Percentiles rank a stretch among this genome's conserved stretches.
phyloP scores from a whole-genome alignment of 2,329 filamentous ascomycete genomes.

The Penicillium freii region DNA sequence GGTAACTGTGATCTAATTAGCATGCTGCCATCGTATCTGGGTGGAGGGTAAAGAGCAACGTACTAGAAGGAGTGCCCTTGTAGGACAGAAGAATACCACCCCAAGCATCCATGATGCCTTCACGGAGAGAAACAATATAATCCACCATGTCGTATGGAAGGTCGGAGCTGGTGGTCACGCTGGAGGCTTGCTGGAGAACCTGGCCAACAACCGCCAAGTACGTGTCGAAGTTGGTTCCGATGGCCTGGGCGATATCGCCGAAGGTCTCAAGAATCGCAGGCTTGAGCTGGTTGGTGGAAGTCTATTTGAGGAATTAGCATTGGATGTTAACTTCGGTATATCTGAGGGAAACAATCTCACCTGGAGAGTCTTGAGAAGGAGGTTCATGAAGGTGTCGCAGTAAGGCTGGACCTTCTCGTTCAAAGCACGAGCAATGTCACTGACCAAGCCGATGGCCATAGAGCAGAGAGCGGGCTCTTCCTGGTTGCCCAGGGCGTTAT shows the following conservation, averaged over 20 bases:
- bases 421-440: conserved; percentile 90
- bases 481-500: conserved; percentile 91
- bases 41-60: conserved; percentile 8
- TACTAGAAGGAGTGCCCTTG: conserved; percentile 61
- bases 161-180: conserved; percentile 74
- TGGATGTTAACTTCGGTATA: not conserved
- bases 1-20: conserved; percentile 52
- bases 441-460: conserved; percentile 95
- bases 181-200: conserved; percentile 88
- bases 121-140: conserved; percentile 89
- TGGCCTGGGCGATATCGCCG: conserved; percentile 93
- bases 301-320: conserved; percentile 6
- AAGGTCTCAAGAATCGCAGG: conserved; percentile 97
- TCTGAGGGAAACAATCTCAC: conserved; percentile 44
- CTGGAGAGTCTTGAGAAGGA: conserved; percentile 85
- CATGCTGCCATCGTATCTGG: not conserved
- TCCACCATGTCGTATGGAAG: conserved; percentile 93
- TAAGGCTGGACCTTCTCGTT: conserved; percentile 88
- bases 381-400: conserved; percentile 98
- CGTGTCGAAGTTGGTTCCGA: conserved; percentile 85
- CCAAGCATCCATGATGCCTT: conserved; percentile 99
- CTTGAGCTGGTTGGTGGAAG: conserved; percentile 88
- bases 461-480: conserved; percentile 92
- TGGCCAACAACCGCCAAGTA: conserved; percentile 91
- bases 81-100: conserved; percentile 93